phyloP scores from a whole-genome alignment of 208 protist genomes.

The Trypanosoma theileri region DNA sequence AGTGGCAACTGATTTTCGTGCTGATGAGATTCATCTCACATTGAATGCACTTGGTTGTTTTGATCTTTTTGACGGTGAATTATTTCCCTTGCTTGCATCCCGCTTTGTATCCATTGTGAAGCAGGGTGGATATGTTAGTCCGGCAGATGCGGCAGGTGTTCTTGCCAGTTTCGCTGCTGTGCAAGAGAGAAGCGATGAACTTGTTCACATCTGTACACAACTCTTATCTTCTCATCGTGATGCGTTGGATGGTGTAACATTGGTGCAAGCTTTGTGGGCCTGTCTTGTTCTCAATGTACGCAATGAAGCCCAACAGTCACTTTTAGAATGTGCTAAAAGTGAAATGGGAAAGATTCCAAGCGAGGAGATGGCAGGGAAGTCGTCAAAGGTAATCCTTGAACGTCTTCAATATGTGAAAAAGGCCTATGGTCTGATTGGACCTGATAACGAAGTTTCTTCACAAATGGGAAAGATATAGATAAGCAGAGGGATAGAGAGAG shows the following conservation, averaged over 20 bases:
- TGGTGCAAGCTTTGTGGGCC: conserved; percentile 76
- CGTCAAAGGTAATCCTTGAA: conserved; percentile 19
- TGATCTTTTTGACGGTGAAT: conserved; percentile 88
- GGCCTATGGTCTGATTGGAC: conserved; percentile 22
- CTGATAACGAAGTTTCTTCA: neutral
- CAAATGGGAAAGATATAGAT: neutral
- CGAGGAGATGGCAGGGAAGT: conserved; percentile 12
- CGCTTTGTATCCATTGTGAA: conserved; percentile 59
- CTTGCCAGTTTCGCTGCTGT: conserved; percentile 88
- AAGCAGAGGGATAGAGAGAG: neutral
- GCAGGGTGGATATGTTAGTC: conserved; percentile 58
- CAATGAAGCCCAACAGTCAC: conserved; percentile 75
- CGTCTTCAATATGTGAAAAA: conserved; percentile 33
- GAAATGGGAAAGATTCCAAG: conserved; percentile 10
- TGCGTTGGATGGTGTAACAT: conserved; percentile 39
- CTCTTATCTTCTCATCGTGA: conserved; percentile 54
- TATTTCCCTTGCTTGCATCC: conserved; percentile 86
- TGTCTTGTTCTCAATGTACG: conserved; percentile 73
- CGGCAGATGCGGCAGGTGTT: conserved; percentile 61
- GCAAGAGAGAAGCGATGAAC: conserved; percentile 85
- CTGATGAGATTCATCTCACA: conserved; percentile 69
- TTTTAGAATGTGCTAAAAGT: conserved; percentile 49
- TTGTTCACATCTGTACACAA: conserved; percentile 71
- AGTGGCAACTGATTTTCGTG: conserved; percentile 68
- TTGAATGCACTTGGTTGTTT: conserved; percentile 78